Percentiles rank a stretch among this genome's conserved stretches.
Evolutionary conservation across 148 eudicot species (phyloP).

Genomic region (Rheum nobile): DNA sequence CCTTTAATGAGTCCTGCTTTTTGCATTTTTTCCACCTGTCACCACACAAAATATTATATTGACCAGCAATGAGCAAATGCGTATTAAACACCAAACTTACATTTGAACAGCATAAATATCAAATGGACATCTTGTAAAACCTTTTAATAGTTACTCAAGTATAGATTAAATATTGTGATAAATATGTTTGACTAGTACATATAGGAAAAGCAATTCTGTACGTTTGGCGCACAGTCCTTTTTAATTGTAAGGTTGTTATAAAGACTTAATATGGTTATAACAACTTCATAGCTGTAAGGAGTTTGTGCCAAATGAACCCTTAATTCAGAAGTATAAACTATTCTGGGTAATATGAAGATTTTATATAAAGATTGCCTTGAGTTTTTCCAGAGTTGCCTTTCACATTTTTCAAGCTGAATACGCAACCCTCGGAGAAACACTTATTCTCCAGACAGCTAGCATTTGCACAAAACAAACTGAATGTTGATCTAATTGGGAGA

Average conservation of each 20-base stretch:
- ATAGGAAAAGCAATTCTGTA: not conserved
- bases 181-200: not conserved
- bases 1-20: slow-evolving; percentile 76
- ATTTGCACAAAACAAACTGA: not conserved
- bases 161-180: not conserved
- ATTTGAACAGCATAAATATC: not conserved
- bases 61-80: not conserved
- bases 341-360: not conserved
- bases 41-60: not conserved
- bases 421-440: not conserved
- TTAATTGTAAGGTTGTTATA: too few species aligned
- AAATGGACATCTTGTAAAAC: not conserved
- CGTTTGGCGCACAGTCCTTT: too few species aligned
- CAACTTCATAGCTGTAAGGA: too few species aligned
- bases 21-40: slow-evolving; percentile 76
- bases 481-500: not conserved
- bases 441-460: not conserved
- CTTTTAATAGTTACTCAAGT: not conserved
- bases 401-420: not conserved
- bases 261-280: too few species aligned
- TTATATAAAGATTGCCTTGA: not conserved
- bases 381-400: not conserved
- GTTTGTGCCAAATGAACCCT: too few species aligned
- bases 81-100: not conserved
- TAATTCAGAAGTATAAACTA: not conserved